Evolutionary conservation across 2,329 filamentous ascomycete species (phyloP), one percentile per base, ranked within the genome.

Genomic region (Colletotrichum sojae): DNA sequence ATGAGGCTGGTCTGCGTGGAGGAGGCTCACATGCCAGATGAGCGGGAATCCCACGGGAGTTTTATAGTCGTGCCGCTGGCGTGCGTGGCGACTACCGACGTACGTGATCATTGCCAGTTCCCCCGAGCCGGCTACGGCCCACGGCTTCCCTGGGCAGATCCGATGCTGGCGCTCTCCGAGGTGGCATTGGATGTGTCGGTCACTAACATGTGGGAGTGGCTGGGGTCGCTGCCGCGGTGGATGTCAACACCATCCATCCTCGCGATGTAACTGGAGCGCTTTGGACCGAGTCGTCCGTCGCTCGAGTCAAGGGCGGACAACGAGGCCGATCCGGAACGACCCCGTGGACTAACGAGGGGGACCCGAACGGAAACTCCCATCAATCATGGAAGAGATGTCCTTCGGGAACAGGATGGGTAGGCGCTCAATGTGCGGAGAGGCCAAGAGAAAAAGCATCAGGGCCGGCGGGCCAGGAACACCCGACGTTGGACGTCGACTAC

Each of bases 201-300:
- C 40, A 60, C 25, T 43, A 40, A 48, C 39, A 53, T 20, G 39
- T 43, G 60, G 49, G 31, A 27, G 36, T 25, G 18, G 51, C 36
- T 22, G 6, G 22, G 25, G 20, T 54, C n/a, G 22, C 8, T 20
- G 4, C 27, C 43, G 5, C 18, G 9, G 25, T 40, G 54, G 55
- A 5, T 20, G 6, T 9, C 9, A 18, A 9, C 31, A 10, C 9
- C 31, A 3, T 2, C 27, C 13, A 20, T 61, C 13, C 55, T 55
- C 25, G 18, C 57, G 52, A 31, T 43, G 31, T 60, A 1, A 66
- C 51, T 56, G 55, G 55, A 61, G 55, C 66, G 55, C 62, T 66
- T 61, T 69, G 39, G 16, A 13, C 61, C 39, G 22, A 52, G 31
- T 49, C 22, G 40, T 15, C 31, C 31, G 31, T 36, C n/a, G 39